These are phyloP conservation scores for Hyaloscypha hepaticicola DNA, from an alignment of 495 filamentous ascomycete species.

Conservation along the genomic window DNA sequence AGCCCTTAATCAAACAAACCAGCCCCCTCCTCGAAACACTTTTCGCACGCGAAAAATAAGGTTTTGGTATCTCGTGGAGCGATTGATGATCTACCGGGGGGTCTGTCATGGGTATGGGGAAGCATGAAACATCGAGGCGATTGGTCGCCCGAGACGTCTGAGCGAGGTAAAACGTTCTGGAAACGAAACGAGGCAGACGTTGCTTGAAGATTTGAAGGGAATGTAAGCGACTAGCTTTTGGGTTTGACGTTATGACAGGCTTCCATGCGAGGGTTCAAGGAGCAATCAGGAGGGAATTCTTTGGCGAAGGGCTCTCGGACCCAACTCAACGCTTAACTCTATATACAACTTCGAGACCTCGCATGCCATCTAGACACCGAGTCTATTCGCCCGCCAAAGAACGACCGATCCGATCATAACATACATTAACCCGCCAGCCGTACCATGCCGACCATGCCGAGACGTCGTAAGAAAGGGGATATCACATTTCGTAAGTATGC, in stretches of 20 bases:
- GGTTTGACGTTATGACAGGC: neutral
- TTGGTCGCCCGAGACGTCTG: conserved; percentile 14
- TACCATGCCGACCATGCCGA: conserved; percentile 2
- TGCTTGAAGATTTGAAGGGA: neutral
- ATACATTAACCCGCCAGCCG: conserved; percentile 21
- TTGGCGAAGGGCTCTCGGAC: too few species aligned
- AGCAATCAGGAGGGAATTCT: too few species aligned
- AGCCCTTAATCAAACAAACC: neutral
- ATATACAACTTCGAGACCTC: conserved; percentile 22
- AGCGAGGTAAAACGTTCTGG: conserved; percentile 11
- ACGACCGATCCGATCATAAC: conserved; percentile 17
- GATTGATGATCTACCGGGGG: too few species aligned
- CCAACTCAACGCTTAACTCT: conserved; percentile 3
- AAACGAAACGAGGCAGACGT: neutral
- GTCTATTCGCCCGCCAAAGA: neutral
- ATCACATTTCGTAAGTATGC: conserved; percentile 29
- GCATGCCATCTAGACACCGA: neutral
- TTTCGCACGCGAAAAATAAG: too few species aligned
- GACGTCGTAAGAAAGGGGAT: conserved; percentile 20
- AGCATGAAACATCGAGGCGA: conserved; percentile 4
- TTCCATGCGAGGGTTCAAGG: neutral
- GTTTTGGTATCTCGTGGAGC: too few species aligned
- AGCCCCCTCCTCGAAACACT: too few species aligned
- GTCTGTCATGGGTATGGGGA: neutral
- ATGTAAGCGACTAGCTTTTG: neutral